Evolutionary conservation across 2,329 filamentous ascomycete genomes (phyloP), one percentile per base, ranked within the genome.

Genomic region (Epichloe aotearoae): DNA sequence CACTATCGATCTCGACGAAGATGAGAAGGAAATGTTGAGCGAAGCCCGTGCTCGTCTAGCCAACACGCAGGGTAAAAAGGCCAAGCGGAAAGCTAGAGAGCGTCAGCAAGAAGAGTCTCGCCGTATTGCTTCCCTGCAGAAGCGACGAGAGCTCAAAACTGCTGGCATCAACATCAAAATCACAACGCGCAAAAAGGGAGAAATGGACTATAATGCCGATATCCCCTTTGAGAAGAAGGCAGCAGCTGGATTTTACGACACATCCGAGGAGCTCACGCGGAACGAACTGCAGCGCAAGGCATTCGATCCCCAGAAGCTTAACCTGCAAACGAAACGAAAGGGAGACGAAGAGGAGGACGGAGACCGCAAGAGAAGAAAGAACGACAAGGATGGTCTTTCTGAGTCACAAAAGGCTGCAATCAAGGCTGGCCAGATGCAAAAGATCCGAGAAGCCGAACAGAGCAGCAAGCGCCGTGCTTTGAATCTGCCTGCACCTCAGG

Each of bases 121-220:
- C 53, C 80, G 93, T 50, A 70, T 98, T 55, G 93, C 93, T 1
- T 81, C 91, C 91, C 72, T 98, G 55, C 93, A 97, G 72, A 98
- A 98, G 73, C 82, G 93, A 39, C 82, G 93, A 59, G 93, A 98
- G 70, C 80, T 98, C 57, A 98, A 98, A 72, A 94, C 90, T 64
- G 89, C 93, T 2, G 93, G 93, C 46, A 97, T 98, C 70, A 98
- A 98, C 66, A 89, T 97, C 72, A 98, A 97, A 69, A 83, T 97
- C 52, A 82, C 83, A 3, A 93, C 86, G 14, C 82, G 86, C 54
- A 97, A 97, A 73, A 83, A 88, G 73, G 93, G 93, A 0, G 85
- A 97, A 72, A 98, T 98, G 88, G 93, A 98, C 68, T 98, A 98
- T 73, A 98, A 98, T 68, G 93, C 93, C 60, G 93, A 98, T 60